phyloP scores from a whole-genome alignment of 1,139 yeast species.

The Kurtzmaniella quercitrusa region DNA sequence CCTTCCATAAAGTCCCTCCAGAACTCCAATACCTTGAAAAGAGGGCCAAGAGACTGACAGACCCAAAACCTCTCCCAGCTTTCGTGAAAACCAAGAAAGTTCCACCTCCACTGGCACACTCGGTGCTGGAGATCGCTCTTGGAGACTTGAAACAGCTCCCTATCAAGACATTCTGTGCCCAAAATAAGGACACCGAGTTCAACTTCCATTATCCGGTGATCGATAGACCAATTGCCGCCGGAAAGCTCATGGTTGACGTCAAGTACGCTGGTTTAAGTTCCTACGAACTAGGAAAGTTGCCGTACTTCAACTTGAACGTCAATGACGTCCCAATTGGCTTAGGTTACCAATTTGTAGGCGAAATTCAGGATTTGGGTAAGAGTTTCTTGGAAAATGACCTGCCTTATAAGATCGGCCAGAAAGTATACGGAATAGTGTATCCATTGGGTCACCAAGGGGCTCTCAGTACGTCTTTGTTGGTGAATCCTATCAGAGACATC shows the following conservation, averaged over 20 bases:
- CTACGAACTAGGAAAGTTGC: slow-evolving; percentile 34
- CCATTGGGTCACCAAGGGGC: slow-evolving; percentile 35
- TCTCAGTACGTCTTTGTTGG: slow-evolving; percentile 29
- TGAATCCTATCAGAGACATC: slow-evolving; percentile 31
- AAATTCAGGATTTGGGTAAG: slow-evolving; percentile 28
- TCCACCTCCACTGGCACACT: slow-evolving; percentile 11
- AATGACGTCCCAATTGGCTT: slow-evolving; percentile 38
- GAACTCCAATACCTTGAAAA: slow-evolving; percentile 38
- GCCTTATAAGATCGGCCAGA: slow-evolving; percentile 27
- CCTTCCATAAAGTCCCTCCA: slow-evolving; percentile 42
- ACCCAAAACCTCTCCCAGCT: slow-evolving; percentile 1
- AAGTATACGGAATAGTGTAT: slow-evolving; percentile 34
- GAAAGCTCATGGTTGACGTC: slow-evolving; percentile 33
- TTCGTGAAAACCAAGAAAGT: slow-evolving; percentile 3
- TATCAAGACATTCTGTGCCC: slow-evolving; percentile 39
- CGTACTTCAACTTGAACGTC: slow-evolving; percentile 32
- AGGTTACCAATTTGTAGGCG: slow-evolving; percentile 42
- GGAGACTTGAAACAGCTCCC: slow-evolving; percentile 32
- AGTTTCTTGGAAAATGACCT: slow-evolving; percentile 15
- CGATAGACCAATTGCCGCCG: slow-evolving; percentile 29
- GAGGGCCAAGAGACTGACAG: slow-evolving; percentile 9
- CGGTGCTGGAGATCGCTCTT: slow-evolving; percentile 11
- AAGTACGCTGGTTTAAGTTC: slow-evolving; percentile 37
- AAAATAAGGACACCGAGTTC: slow-evolving; percentile 39
- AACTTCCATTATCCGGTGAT: slow-evolving; percentile 41